Evolutionary conservation across 345 rosid species (phyloP), one percentile per base, ranked within the genome.

Genomic region (Murraya koenigii): DNA sequence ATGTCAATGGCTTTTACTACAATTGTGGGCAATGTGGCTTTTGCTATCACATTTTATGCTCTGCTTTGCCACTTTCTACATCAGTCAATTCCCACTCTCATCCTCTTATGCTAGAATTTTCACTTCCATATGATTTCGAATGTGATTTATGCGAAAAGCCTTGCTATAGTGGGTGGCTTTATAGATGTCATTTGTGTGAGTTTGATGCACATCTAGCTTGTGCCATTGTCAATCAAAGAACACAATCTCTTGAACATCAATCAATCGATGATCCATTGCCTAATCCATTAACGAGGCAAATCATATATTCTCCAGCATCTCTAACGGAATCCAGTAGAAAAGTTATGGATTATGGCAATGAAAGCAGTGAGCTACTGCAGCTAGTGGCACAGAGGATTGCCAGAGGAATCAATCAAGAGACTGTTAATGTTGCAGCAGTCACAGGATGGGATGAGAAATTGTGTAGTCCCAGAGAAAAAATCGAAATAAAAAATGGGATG

Each of bases 161-260:
- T 10, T 65, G 83, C 67, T 76, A 59, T 33, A 77, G 77, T 17
- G 88, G 85, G 2, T 88, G 92, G 94, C 81, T 88, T 2, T 89
- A 89, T 69, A 76, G 89, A 36, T 90, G 94, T 69, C 78, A 70
- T 10, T 78, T 71, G 65, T 90, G 91, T 68, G 92, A 86, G 62
- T 90, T 87, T 33, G 87, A 90, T 60, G 55, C 88, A 3, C 91
- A 90, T 78, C 83, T 82, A 66, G 65, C 76, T 47, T 86, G 92
- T 66, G 90, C 88, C 26, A 67, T 85, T 47, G 69, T 55, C 35
- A 66, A 82, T 66, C 80, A 72, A 32, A 81, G 14, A 4, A 28
- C 75, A 26, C 63, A 69, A 30, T 52, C 68, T 39, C 60, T 44
- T 44, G 62, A 64, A 19, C 68, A 54, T 69, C 58, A 60, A 4